phyloP scores from a whole-genome alignment of 306 rosid species.

The Echinosophora koreensis region DNA sequence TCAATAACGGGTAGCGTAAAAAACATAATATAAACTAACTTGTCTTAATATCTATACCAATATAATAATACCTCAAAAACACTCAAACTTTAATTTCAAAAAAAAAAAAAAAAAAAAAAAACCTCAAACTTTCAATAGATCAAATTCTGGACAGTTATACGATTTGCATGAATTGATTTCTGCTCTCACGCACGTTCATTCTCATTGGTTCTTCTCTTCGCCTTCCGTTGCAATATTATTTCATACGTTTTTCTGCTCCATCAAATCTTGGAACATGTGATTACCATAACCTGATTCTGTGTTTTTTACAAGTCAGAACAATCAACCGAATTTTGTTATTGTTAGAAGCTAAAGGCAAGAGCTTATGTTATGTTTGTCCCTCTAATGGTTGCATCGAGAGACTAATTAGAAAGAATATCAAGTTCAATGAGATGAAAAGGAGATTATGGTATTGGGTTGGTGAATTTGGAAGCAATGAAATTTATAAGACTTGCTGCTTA shows the following conservation, averaged over 20 bases:
- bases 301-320: constrained; percentile 19
- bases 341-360: constrained; percentile 35
- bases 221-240: background rate
- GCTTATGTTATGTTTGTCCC: background rate
- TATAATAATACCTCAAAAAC: too few relatives aligned
- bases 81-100: too few relatives aligned
- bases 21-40: too few relatives aligned
- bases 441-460: constrained; percentile 49
- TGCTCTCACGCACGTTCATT: constrained; percentile 27
- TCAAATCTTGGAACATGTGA: constrained; percentile 9
- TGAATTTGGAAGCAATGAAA: constrained; percentile 56
- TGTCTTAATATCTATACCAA: too few relatives aligned
- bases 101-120: too few relatives aligned
- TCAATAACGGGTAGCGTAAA: too few relatives aligned
- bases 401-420: constrained; percentile 21
- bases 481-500: constrained; percentile 56
- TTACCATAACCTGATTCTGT: constrained; percentile 8
- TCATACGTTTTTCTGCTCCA: background rate
- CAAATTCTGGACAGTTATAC: constrained; percentile 22
- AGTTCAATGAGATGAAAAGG: constrained; percentile 68
- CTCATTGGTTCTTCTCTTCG: constrained; percentile 14
- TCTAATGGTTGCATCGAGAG: constrained; percentile 29
- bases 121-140: constrained; percentile 5
- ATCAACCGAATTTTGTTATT: constrained; percentile 4
- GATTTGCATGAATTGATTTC: constrained; percentile 42